These are phyloP conservation scores for Lineolata rhizophorae DNA, from an alignment of 495 filamentous ascomycete species.

Conservation along the genomic window DNA sequence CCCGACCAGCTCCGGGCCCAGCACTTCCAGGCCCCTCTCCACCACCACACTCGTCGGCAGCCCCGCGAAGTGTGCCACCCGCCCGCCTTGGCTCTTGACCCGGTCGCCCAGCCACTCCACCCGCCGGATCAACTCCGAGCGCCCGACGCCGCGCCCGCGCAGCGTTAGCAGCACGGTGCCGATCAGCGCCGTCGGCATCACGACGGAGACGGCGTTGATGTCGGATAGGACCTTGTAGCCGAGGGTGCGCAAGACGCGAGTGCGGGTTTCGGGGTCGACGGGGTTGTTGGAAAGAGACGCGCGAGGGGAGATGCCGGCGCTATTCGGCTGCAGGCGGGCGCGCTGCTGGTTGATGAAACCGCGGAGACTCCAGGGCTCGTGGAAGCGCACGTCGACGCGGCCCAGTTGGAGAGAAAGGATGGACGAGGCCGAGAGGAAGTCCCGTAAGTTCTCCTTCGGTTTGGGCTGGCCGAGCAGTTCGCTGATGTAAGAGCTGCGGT, in stretches of 20 bases:
- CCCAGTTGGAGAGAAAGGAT: conserved; percentile 75
- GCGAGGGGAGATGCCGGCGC: too few species aligned
- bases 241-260: conserved; percentile 52
- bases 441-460: conserved; percentile 73
- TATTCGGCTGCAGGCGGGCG: conserved; percentile 19
- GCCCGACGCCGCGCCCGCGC: conserved; percentile 78
- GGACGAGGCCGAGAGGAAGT: conserved; percentile 74
- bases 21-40: conserved; percentile 70
- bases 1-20: conserved; percentile 74
- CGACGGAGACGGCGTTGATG: conserved; percentile 87
- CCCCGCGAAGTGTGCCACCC: conserved; percentile 81
- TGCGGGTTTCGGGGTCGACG: conserved; percentile 19
- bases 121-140: conserved; percentile 59
- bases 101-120: conserved; percentile 78
- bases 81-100: conserved; percentile 64
- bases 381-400: conserved; percentile 84
- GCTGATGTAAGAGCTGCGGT: conserved; percentile 81
- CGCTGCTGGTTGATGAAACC: conserved; percentile 60
- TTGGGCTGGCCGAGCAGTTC: conserved; percentile 89
- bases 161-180: conserved; percentile 86
- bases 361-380: conserved; percentile 78
- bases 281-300: conserved; percentile 14
- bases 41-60: conserved; percentile 61
- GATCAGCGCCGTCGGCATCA: conserved; percentile 92
- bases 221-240: conserved; percentile 83